These are phyloP conservation scores for Pichia cactophila DNA, from an alignment of 1,139 yeast genomes.

Conservation along the genomic window DNA sequence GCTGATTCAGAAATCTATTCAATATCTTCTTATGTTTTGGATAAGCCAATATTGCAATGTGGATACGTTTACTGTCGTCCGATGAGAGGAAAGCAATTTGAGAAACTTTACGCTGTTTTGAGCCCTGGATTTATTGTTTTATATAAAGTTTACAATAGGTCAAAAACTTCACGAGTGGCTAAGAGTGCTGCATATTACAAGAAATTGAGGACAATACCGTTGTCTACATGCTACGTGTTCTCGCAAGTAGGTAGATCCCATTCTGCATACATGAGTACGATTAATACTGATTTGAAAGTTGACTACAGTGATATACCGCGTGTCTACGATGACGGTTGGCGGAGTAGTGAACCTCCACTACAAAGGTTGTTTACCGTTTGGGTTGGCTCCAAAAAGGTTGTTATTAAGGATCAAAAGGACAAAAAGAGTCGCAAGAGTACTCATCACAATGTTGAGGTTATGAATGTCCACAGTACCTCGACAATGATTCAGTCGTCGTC, in stretches of 20 bases:
- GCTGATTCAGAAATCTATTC: conserved; percentile 49
- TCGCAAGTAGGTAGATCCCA: conserved; percentile 54
- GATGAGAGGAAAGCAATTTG: conserved; percentile 29
- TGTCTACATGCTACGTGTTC: conserved; percentile 64
- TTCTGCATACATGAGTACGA: background rate
- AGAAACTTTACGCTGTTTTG: background rate
- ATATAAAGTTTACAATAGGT: conserved; percentile 40
- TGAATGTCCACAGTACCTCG: background rate
- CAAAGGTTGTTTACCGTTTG: conserved; percentile 74
- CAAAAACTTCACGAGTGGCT: conserved; percentile 38
- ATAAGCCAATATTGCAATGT: conserved; percentile 49
- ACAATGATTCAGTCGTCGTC: background rate
- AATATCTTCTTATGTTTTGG: conserved; percentile 51
- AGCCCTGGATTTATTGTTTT: conserved; percentile 22
- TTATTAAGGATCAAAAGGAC: conserved; percentile 23
- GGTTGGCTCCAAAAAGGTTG: conserved; percentile 61
- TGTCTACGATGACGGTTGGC: conserved; percentile 77
- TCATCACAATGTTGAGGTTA: background rate
- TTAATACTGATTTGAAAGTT: conserved; percentile 31
- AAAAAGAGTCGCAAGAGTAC: background rate
- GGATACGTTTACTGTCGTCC: conserved; percentile 35
- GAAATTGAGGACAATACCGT: conserved; percentile 51
- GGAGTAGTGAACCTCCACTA: conserved; percentile 66
- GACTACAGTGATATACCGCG: conserved; percentile 48
- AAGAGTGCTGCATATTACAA: conserved; percentile 37